phyloP scores from a whole-genome alignment of 176 grass and related monocot species.

The Poa pratensis region DNA sequence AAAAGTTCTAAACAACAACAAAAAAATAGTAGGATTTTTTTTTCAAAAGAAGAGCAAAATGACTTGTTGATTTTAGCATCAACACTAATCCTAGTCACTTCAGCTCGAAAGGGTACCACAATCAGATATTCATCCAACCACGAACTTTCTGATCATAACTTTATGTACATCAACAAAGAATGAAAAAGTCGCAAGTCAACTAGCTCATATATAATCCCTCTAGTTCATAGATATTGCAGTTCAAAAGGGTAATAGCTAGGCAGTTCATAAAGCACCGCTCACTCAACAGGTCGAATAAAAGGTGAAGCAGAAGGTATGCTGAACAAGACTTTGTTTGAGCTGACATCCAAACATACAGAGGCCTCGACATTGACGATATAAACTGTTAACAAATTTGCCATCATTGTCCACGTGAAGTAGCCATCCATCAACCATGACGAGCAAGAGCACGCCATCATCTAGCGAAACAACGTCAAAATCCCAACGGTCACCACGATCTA shows the following conservation, averaged over 20 bases:
- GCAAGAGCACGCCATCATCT: not conserved
- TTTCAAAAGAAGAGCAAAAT: not conserved
- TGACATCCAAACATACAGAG: not conserved
- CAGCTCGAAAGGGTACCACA: not conserved
- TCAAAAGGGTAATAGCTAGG: not conserved
- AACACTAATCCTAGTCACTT: not conserved
- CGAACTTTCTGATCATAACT: not conserved
- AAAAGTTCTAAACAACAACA: no score
- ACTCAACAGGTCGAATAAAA: not conserved
- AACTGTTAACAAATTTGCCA: not conserved
- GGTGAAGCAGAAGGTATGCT: not conserved
- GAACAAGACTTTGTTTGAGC: not conserved
- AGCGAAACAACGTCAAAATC: not conserved
- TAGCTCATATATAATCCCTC: not conserved
- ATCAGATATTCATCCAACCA: not conserved
- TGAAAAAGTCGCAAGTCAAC: not conserved
- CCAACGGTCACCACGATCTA: no score
- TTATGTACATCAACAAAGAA: not conserved
- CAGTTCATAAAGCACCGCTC: not conserved
- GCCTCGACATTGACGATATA: not conserved
- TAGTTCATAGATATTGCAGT: not conserved
- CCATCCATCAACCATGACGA: not conserved
- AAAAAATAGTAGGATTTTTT: no score
- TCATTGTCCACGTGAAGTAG: not conserved
- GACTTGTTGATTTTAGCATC: not conserved